Evolutionary conservation across 257 asterid species (phyloP).

Genomic region (Thymus mandschuricus): DNA sequence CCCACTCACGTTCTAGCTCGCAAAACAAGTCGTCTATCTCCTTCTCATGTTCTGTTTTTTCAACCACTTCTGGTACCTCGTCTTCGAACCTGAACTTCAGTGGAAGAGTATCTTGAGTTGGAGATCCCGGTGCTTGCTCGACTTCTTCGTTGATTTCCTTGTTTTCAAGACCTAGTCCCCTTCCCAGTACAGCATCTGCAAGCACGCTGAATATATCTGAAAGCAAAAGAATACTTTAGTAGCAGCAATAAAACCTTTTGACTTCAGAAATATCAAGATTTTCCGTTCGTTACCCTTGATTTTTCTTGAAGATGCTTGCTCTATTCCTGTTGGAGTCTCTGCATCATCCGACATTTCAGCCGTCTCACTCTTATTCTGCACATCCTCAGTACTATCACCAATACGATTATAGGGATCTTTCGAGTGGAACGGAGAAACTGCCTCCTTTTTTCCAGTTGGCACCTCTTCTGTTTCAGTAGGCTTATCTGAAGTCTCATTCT

Average conservation of each 20-base stretch:
- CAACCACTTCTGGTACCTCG: conserved; percentile 39
- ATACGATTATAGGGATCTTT: neutral
- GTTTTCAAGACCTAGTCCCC: conserved; percentile 8
- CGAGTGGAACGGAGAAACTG: conserved; percentile 11
- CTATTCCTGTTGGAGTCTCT: neutral
- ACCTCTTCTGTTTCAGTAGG: neutral
- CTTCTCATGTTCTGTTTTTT: conserved; percentile 42
- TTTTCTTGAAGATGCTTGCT: conserved; percentile 17
- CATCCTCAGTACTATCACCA: neutral
- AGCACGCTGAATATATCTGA: conserved; percentile 33
- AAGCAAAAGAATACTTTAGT: neutral
- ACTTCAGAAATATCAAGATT: neutral
- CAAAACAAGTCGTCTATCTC: conserved; percentile 40
- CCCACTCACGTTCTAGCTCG: conserved; percentile 28
- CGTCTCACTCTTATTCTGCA: neutral
- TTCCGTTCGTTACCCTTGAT: neutral
- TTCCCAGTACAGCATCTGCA: conserved; percentile 39
- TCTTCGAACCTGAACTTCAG: conserved; percentile 53
- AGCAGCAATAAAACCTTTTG: neutral
- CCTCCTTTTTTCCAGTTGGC: neutral
- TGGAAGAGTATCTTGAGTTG: conserved; percentile 31
- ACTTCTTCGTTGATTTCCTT: conserved; percentile 24
- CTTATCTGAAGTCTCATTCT: neutral
- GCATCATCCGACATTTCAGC: neutral
- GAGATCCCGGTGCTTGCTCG: conserved; percentile 10